Evolutionary conservation across 139 green algal species (phyloP).

Genomic region (Tetradesmus obliquus): DNA sequence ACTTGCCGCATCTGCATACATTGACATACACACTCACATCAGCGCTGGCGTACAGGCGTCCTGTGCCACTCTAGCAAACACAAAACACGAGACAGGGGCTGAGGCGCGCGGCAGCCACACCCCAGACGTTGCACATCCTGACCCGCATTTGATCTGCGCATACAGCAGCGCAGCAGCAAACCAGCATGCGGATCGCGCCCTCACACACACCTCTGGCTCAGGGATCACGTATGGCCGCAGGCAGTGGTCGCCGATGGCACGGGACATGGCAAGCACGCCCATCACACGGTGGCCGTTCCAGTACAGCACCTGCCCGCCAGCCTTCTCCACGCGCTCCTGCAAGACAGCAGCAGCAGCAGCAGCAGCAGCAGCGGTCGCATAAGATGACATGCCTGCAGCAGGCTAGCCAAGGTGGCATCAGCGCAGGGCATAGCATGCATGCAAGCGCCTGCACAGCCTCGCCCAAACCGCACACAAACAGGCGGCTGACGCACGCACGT

Average conservation of each 20-base stretch:
- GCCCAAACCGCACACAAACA: no score
- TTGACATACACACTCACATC: no score
- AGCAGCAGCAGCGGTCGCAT: background rate
- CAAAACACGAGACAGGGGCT: background rate
- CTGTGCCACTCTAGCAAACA: background rate
- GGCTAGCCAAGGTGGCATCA: background rate
- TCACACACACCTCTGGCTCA: constrained; percentile 69
- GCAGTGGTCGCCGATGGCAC: constrained; percentile 82
- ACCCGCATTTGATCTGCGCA: no score
- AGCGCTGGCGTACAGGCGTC: no score
- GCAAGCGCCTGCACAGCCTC: background rate
- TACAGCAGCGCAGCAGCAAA: no score
- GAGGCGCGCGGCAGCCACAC: no score
- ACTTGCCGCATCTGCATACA: no score
- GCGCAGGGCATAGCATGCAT: background rate
- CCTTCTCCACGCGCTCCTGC: constrained; percentile 76
- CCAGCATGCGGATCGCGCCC: no score
- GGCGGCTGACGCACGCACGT: no score
- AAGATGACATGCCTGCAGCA: background rate
- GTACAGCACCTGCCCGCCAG: constrained; percentile 84
- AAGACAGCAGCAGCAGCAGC: constrained; percentile 16
- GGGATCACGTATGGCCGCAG: constrained; percentile 80
- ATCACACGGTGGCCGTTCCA: constrained; percentile 87
- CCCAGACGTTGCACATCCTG: no score
- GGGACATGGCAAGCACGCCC: constrained; percentile 85